Evolutionary conservation across 2,329 filamentous ascomycete species (phyloP), one percentile per base, ranked within the genome.

Genomic region (Fusarium sp.): DNA sequence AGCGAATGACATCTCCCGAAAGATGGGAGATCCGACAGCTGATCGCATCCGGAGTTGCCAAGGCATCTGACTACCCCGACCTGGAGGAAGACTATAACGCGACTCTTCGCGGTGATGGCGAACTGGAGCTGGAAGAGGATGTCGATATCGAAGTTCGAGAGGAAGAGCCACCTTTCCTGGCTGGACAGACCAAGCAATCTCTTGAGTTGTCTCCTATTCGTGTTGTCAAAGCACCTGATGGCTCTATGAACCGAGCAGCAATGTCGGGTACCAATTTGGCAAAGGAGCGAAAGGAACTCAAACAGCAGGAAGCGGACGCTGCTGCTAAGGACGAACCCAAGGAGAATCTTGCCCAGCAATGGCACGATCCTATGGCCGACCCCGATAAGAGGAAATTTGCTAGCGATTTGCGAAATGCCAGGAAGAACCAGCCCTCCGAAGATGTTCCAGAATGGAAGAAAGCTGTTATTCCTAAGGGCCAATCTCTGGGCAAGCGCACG

Each of bases 1-100:
- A 99, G 83, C 88, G 96, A 55, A 91, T 98, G 91, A 98, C 95
- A 0, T 98, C 95, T 16, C 96, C 96, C 2, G 96, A 99, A 78
- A 86, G 96, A 77, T 99, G 96, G 95, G 96, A 99, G 79, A 98
- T 99, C 68, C 90, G 95, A 67, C 96, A 99, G 77, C 85, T 99
- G 55, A 98, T 99, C 76, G 94, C 95, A 6, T 97, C 96, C 7
- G 96, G 97, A 47, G 95, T 97, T 11, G 92, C 94, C 20, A 97
- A 96, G 74, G 94, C 94, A 1, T 92, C 93, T 0, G 95, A 98
- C 74, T 98, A 97, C 77, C 96, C 96, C 1, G 95, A 98, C 69
- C 87, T 98, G 29, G 93, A 98, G 72, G 94, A 98, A 73, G 94
- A 98, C 61, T 97, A 97, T 78, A 91, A 97, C 68, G 92, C 93